Base-by-base conservation (phyloP, 345 rosid genomes). In the Sisymbrium altissimum region DNA sequence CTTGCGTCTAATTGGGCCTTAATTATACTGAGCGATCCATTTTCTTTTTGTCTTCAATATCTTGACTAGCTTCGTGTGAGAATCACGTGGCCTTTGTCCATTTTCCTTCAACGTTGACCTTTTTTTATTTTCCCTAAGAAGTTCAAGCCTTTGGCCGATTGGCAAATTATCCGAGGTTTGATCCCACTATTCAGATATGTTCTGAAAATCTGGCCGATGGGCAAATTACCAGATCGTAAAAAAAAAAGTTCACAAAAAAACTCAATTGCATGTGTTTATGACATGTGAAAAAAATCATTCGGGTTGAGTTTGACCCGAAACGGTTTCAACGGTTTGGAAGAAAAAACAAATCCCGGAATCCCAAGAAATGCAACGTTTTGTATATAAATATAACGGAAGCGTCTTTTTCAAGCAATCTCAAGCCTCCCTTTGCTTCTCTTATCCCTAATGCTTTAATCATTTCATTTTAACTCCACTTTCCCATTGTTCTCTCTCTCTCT, bases 371-470 rank as follows among this genome's bases (percentile, higher is more conserved):
- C 58, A 59, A 74, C 78, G 72, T 65, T 73, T 40, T 6, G 44
- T n/a, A 52, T 1, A 54, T 2, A 32, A 27, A 29, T 0, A 39
- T 0, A 56, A 71, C 3, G 50, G 60, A 66, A 59, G 17, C 81
- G 63, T 72, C 73, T 44, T 13, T 72, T 25, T 11, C 50, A 72
- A 78, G 77, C 30, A 66, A 78, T 32, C 73, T 27, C 15, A 52
- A 57, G 56, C 43, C 19, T 17, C 3, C 15, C 52, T 71, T 49
- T 48, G 32, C 40, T 40, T 77, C 41, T 59, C 39, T 12, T 71
- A 33, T 19, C 32, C 52, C 59, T 9, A 61, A 18, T 14, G 17
- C 52, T 44, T 48, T 54, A 23, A 44, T 48, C 46, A 58, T 54
- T 57, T 13, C 66, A n/a, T 10, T 30, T 3, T 8, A 44, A 54